Evolutionary conservation across 2,329 filamentous ascomycete genomes (phyloP).

Genomic region (Aspergillus puulaauensis): DNA sequence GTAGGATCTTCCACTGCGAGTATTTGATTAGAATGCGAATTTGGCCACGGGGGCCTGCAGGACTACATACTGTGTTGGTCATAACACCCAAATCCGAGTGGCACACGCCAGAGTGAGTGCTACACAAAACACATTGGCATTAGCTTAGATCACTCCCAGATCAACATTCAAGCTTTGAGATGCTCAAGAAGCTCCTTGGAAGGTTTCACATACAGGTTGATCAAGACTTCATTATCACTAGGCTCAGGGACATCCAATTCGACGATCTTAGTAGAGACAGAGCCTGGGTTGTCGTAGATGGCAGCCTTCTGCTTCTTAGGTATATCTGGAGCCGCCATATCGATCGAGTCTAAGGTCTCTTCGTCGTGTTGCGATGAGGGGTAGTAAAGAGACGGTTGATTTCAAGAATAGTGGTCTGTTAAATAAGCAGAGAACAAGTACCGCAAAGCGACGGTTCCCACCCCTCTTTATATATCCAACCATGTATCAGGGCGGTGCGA

Average conservation of each 20-base stretch:
- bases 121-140: conserved; percentile 21
- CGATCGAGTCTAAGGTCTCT: neutral
- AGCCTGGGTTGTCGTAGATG: conserved; percentile 66
- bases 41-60: neutral
- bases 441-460: neutral
- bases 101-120: conserved; percentile 65
- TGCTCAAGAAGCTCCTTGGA: neutral
- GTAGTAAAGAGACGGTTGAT: neutral
- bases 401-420: neutral
- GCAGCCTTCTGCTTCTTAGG: conserved; percentile 63
- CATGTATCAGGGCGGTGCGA: neutral
- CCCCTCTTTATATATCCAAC: neutral
- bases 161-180: neutral
- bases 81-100: conserved; percentile 62
- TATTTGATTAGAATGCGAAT: neutral
- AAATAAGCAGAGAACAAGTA: neutral
- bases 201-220: conserved; percentile 53
- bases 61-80: conserved; percentile 41
- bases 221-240: conserved; percentile 60
- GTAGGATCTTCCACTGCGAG: conserved; percentile 56
- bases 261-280: conserved; percentile 63
- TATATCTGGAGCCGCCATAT: conserved; percentile 35
- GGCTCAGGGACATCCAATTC: conserved; percentile 66
- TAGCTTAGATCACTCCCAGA: neutral
- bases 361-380: neutral